Evolutionary conservation across 2,329 filamentous ascomycete species (phyloP).

Genomic region (Pseudocercospora fuligena): DNA sequence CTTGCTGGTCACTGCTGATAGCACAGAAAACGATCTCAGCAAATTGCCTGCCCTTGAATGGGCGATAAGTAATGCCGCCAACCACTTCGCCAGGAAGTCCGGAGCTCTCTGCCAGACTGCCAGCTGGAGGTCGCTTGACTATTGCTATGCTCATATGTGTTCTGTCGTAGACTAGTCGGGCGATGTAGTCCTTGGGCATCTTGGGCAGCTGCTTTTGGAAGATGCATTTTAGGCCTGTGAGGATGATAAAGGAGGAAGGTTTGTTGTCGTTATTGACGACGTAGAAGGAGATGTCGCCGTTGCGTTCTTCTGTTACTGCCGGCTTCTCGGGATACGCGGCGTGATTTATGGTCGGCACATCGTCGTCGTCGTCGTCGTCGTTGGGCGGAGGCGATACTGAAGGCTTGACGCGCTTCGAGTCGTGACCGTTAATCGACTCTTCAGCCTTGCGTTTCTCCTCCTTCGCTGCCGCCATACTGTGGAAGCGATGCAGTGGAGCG

Average conservation of each 20-base stretch:
- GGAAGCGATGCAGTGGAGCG: slow-evolving; percentile 5
- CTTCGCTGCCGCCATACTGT: slow-evolving; percentile 26
- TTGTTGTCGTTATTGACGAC: slow-evolving; percentile 96
- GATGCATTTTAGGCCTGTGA: slow-evolving; percentile 95
- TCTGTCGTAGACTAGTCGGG: slow-evolving; percentile 93
- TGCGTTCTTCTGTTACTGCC: slow-evolving; percentile 90
- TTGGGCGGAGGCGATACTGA: slow-evolving; percentile 45
- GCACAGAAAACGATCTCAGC: slow-evolving; percentile 99
- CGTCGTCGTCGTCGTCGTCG: slow-evolving; percentile 25
- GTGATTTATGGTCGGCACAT: slow-evolving; percentile 42
- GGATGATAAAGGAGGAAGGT: slow-evolving; percentile 86
- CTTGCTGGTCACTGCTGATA: slow-evolving; percentile 95
- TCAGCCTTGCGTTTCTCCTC: slow-evolving; percentile 73
- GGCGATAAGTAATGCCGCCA: slow-evolving; percentile 93
- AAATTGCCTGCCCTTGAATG: slow-evolving; percentile 89
- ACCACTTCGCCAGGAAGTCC: slow-evolving; percentile 42
- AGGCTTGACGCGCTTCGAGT: slow-evolving; percentile 67
- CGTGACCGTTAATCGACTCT: slow-evolving; percentile 59
- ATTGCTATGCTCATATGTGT: slow-evolving; percentile 97
- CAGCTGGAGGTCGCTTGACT: slow-evolving; percentile 81
- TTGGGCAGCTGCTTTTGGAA: slow-evolving; percentile 98
- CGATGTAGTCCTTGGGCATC: slow-evolving; percentile 99
- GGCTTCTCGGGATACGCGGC: slow-evolving; percentile 88
- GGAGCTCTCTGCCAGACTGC: slow-evolving; percentile 37
- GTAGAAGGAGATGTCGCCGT: slow-evolving; percentile 92